These are phyloP conservation scores for Heritiera littoralis DNA, from an alignment of 345 rosid species.

Conservation along the genomic window DNA sequence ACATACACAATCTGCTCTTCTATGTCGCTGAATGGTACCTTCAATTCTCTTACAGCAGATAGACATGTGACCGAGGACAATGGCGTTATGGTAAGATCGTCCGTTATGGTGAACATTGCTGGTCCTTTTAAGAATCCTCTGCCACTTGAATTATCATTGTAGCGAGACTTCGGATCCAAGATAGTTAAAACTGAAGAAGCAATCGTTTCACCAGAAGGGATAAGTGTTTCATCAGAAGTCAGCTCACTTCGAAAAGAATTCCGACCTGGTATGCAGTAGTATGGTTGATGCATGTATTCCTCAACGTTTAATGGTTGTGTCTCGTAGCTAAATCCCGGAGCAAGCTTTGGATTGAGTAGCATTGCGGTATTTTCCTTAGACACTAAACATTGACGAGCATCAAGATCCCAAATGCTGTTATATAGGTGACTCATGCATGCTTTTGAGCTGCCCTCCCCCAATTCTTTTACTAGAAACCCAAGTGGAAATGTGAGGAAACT, in stretches of 20 bases:
- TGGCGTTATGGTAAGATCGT: conserved; percentile 24
- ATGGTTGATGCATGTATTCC: not conserved
- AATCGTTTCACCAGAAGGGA: not conserved
- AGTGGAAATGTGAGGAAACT: conserved; percentile 38
- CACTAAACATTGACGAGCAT: conserved; percentile 10
- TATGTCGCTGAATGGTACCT: conserved; percentile 24
- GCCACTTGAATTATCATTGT: not conserved
- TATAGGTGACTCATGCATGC: conserved; percentile 24
- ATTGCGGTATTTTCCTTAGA: conserved; percentile 10
- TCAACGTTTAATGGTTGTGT: not conserved
- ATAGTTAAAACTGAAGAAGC: not conserved
- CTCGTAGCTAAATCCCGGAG: conserved; percentile 11
- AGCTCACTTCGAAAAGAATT: not conserved
- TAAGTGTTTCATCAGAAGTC: not conserved
- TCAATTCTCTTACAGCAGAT: conserved; percentile 6
- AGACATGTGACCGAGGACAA: conserved; percentile 17
- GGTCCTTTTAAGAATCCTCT: conserved; percentile 24
- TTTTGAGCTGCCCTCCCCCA: not conserved
- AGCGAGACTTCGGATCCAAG: conserved; percentile 3
- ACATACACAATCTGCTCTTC: conserved; percentile 18
- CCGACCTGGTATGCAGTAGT: not conserved
- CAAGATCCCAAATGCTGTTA: conserved; percentile 20
- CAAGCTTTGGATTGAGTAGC: conserved; percentile 27
- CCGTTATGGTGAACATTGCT: conserved; percentile 22
- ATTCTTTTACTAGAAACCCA: conserved; percentile 25